A percentile compares a stretch with the other conserved stretches of the same genome.
These are phyloP conservation scores for Trichoderma gamsii DNA, from an alignment of 495 filamentous ascomycete species.

Conservation along the genomic window DNA sequence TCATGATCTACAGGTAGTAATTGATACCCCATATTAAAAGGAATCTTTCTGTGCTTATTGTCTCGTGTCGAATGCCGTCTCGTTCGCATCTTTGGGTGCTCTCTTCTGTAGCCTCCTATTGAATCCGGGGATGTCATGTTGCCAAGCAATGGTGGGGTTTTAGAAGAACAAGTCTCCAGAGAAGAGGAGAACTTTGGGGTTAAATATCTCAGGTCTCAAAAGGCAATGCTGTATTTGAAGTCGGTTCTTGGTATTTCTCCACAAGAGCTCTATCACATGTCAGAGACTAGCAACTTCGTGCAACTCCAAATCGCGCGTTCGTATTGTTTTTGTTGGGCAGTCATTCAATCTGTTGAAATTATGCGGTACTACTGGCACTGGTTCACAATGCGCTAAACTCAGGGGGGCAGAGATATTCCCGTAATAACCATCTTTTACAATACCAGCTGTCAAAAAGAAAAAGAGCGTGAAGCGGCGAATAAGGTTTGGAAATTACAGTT, in stretches of 20 bases:
- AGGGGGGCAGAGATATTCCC: neutral
- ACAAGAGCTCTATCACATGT: neutral
- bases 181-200: too few species aligned
- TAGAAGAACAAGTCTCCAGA: too few species aligned
- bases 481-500: too few species aligned
- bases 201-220: too few species aligned
- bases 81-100: too few species aligned
- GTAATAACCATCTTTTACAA: too few species aligned
- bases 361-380: neutral
- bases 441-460: too few species aligned
- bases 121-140: too few species aligned
- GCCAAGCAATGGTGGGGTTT: too few species aligned
- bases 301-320: neutral
- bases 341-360: neutral
- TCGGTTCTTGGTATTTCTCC: neutral
- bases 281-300: neutral
- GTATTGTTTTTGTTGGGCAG: neutral
- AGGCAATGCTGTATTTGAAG: neutral
- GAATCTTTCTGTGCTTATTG: neutral
- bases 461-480: too few species aligned
- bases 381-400: neutral
- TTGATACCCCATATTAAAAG: slow-evolving; percentile 2
- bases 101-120: too few species aligned
- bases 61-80: too few species aligned
- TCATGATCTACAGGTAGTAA: slow-evolving; percentile 9